These are phyloP conservation scores for Wallemia hederae DNA, from an alignment of 1,284 basidiomycete species.

Conservation along the genomic window DNA sequence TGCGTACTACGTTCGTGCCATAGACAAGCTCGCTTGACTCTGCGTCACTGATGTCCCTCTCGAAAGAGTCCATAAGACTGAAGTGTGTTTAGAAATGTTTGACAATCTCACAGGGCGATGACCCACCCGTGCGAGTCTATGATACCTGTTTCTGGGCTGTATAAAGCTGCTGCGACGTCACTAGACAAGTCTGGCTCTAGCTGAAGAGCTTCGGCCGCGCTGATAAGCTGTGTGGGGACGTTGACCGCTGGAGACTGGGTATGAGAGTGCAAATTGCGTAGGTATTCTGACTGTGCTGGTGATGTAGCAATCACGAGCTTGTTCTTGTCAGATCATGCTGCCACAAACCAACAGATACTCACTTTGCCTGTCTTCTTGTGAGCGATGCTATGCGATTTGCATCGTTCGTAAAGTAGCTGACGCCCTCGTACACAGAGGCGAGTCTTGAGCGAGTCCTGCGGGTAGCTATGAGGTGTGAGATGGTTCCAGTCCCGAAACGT, in stretches of 20 bases:
- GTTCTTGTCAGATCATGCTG: not conserved
- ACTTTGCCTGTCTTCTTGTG: conserved; percentile 49
- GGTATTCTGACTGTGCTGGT: conserved; percentile 33
- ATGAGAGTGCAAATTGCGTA: conserved; percentile 36
- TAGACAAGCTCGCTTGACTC: conserved; percentile 46
- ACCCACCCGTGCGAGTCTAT: conserved; percentile 43
- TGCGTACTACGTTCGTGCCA: conserved; percentile 57
- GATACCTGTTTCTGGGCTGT: conserved; percentile 69
- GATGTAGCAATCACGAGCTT: conserved; percentile 43
- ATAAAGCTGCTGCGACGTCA: conserved; percentile 40
- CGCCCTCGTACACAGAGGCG: conserved; percentile 61
- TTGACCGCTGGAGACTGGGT: conserved; percentile 23
- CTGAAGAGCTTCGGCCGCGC: conserved; percentile 35
- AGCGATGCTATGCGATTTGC: conserved; percentile 33
- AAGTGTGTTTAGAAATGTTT: not conserved
- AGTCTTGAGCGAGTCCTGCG: conserved; percentile 56
- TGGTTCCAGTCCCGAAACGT: conserved; percentile 1
- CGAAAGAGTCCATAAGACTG: conserved; percentile 41
- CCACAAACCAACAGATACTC: not conserved
- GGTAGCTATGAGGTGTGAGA: conserved; percentile 30
- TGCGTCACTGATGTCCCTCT: conserved; percentile 41
- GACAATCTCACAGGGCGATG: conserved; percentile 7
- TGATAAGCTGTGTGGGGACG: conserved; percentile 38
- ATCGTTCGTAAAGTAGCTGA: conserved; percentile 52
- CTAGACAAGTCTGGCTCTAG: conserved; percentile 54